Evolutionary conservation across 495 filamentous ascomycete species (phyloP).

Genomic region (Penicillium daleae): DNA sequence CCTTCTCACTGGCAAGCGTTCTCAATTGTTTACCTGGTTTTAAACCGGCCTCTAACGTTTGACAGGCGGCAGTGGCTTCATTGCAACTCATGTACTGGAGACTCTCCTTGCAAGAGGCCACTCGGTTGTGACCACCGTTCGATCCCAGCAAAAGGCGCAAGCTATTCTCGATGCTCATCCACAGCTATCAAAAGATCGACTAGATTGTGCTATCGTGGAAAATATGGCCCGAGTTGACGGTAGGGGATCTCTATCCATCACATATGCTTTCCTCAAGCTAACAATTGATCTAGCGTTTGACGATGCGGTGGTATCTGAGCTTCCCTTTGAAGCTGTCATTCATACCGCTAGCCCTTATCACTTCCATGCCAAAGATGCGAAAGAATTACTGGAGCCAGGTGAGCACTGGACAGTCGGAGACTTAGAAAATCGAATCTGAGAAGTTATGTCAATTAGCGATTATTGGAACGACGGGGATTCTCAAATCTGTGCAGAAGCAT

Average conservation of each 20-base stretch:
- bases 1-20: constrained; percentile 20
- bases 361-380: constrained; percentile 44
- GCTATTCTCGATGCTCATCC: constrained; percentile 66
- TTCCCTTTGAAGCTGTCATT: constrained; percentile 72
- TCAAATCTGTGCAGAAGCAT: constrained; percentile 46
- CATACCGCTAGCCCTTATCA: constrained; percentile 80
- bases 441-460: constrained; percentile 26
- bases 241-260: background rate
- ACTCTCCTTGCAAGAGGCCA: constrained; percentile 63
- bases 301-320: constrained; percentile 62
- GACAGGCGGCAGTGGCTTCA: constrained; percentile 59
- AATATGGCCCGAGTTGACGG: constrained; percentile 62
- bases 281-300: constrained; percentile 53
- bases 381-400: constrained; percentile 27
- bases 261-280: background rate
- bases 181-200: constrained; percentile 51
- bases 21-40: background rate
- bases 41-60: background rate
- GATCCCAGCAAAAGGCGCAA: constrained; percentile 69
- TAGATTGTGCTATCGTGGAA: constrained; percentile 72
- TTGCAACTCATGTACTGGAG: constrained; percentile 74
- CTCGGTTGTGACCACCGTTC: constrained; percentile 79
- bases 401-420: background rate
- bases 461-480: constrained; percentile 48
- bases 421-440: background rate